phyloP scores from a whole-genome alignment of 1,284 basidiomycete species.

The Ganoderma boninense region DNA sequence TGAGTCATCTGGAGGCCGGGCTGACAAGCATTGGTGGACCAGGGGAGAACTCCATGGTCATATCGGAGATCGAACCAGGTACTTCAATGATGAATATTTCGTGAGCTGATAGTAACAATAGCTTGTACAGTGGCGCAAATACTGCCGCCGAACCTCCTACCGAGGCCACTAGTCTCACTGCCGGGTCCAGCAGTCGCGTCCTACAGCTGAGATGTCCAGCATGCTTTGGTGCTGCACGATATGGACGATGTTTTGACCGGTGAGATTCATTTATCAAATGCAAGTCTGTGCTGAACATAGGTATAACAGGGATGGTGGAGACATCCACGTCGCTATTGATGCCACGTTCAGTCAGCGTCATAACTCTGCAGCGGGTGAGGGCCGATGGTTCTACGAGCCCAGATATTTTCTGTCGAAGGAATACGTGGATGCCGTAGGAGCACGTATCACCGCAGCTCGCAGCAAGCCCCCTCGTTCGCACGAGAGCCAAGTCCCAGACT shows the following conservation, averaged over 20 bases:
- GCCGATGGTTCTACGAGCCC: conserved; percentile 7
- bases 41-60: too few species aligned
- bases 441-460: conserved; percentile 31
- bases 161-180: too few species aligned
- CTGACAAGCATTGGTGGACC: too few species aligned
- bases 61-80: too few species aligned
- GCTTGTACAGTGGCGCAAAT: too few species aligned
- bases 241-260: conserved; percentile 26
- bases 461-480: conserved; percentile 26
- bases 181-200: too few species aligned
- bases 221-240: conserved; percentile 42
- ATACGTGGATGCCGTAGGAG: conserved; percentile 39
- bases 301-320: not conserved
- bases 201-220: conserved; percentile 43
- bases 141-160: too few species aligned
- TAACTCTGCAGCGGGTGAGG: not conserved
- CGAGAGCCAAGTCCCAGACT: conserved; percentile 36
- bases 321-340: conserved; percentile 4
- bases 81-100: too few species aligned
- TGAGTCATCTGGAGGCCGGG: too few species aligned
- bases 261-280: not conserved
- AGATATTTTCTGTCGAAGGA: conserved; percentile 40
- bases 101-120: too few species aligned
- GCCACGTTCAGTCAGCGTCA: conserved; percentile 8
- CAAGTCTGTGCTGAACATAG: too few species aligned